A percentile compares a stretch with the other conserved stretches of the same genome.
phyloP scores from a whole-genome alignment of 2,329 filamentous ascomycete species.

The Fusarium sp. region DNA sequence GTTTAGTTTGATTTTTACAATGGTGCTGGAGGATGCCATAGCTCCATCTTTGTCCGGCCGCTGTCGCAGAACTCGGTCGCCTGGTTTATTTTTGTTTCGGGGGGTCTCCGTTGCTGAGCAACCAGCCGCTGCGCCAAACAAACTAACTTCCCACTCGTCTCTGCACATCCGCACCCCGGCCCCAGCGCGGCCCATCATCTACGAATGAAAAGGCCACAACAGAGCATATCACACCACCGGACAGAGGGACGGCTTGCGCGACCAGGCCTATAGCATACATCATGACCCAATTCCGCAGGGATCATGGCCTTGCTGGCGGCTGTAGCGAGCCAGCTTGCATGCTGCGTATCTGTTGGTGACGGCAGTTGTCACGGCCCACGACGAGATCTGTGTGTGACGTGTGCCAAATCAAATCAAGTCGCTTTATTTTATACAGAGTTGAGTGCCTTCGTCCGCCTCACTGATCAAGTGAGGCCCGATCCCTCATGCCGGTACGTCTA shows the following conservation, averaged over 20 bases:
- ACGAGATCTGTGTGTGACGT: constrained; percentile 15
- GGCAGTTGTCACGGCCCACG: constrained; percentile 16
- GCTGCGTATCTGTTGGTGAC: constrained; percentile 17
- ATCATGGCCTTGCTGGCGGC: constrained; percentile 30
- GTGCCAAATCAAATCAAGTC: constrained; percentile 46
- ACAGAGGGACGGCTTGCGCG: constrained; percentile 31
- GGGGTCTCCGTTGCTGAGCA: constrained; percentile 39
- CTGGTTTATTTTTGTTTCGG: constrained; percentile 45
- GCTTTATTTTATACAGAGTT: constrained; percentile 48
- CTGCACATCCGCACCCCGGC: constrained; percentile 27
- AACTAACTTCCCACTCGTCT: constrained; percentile 12
- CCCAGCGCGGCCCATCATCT: constrained; percentile 12
- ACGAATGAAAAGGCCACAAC: constrained; percentile 40
- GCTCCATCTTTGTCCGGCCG: constrained; percentile 29
- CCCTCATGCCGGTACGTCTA: constrained; percentile 36
- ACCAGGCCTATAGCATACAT: constrained; percentile 34
- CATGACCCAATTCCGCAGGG: constrained; percentile 31
- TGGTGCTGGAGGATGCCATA: constrained; percentile 27
- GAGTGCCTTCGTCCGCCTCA: constrained; percentile 37
- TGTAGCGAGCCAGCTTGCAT: constrained; percentile 21
- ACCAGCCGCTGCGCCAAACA: constrained; percentile 28
- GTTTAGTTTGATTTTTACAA: constrained; percentile 31
- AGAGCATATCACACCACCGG: constrained; percentile 41
- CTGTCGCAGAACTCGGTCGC: constrained; percentile 22
- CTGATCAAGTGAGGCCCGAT: constrained; percentile 23